A percentile compares a stretch with the other conserved stretches of the same genome.
phyloP scores from a whole-genome alignment of 139 green algal genomes.

The Zygnema cylindricum region DNA sequence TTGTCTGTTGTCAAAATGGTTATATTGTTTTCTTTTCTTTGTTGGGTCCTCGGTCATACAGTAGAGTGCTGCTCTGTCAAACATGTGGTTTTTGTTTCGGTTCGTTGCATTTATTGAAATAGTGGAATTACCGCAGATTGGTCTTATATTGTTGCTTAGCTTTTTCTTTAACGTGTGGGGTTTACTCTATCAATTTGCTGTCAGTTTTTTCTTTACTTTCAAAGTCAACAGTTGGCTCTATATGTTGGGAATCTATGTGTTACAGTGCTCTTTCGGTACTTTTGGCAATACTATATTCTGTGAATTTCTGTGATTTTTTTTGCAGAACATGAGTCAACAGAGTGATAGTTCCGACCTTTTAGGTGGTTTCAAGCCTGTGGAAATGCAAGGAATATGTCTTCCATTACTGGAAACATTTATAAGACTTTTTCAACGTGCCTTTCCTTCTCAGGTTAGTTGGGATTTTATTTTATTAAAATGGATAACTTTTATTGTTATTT shows the following conservation, averaged over 20 bases:
- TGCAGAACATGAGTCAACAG: conserved; percentile 94
- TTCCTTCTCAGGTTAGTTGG: conserved; percentile 54
- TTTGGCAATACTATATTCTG: neutral
- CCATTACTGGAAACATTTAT: conserved; percentile 59
- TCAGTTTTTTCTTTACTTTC: neutral
- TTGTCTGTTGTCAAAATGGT: too few relatives aligned
- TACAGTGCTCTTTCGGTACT: too few relatives aligned
- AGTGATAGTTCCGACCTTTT: conserved; percentile 93
- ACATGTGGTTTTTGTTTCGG: too few relatives aligned
- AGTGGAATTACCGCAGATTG: too few relatives aligned
- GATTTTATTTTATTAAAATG: too few relatives aligned
- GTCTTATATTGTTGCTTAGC: too few relatives aligned
- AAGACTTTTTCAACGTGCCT: conserved; percentile 53
- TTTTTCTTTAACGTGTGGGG: too few relatives aligned
- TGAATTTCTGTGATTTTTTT: neutral
- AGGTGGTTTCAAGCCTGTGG: conserved; percentile 92
- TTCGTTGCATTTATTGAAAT: too few relatives aligned
- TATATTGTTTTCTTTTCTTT: too few relatives aligned
- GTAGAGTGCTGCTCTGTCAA: too few relatives aligned
- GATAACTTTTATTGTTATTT: too few relatives aligned
- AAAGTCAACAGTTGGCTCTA: neutral
- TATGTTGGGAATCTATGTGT: neutral
- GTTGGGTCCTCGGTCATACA: too few relatives aligned
- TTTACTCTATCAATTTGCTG: neutral
- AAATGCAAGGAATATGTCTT: conserved; percentile 60